Evolutionary conservation across 140 eudicot genomes (phyloP), one percentile per base, ranked within the genome.

Genomic region (Stevia rebaudiana): DNA sequence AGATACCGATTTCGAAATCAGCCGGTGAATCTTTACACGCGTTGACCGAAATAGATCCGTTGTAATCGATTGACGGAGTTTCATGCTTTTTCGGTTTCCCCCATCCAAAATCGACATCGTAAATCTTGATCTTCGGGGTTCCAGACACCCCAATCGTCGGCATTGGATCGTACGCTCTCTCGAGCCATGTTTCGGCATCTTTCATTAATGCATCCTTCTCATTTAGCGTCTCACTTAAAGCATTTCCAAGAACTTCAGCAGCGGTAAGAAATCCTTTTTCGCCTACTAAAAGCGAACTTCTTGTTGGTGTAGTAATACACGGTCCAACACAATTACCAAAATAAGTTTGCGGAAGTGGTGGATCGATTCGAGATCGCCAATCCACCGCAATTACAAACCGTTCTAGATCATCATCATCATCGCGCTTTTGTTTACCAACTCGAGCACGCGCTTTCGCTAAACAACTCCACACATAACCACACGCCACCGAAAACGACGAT

Each of bases 81-180:
- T 84, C 83, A 19, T 69, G 24, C 47, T 76, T 84, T 19, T 7
- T 62, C 0, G 85, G 83, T 67, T 37, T 81, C 1, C 88, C 94
- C 88, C 88, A 84, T 6, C 85, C 89, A 56, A 79, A 83, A 79
- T 83, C 89, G 0, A 62, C 25, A 11, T 51, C 46, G 6, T 61
- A 71, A 22, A 56, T 11, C n/a, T 57, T 62, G 0, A 68, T 30
- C 47, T 61, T 79, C 1, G 83, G 80, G 0, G 89, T 79, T 36
- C 85, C 85, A 4, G 88, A 53, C 8, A 82, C 67, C 47, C 75
- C 69, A 12, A 72, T 56, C 28, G 4, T 42, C 57, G 31, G 69
- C 13, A 33, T 18, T 4, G 30, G 68, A 0, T 0, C 77, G 66
- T 0, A 17, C 11, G 12, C 63, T 30, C 0, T 62, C 64, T 54